Base-by-base conservation (phyloP, 306 rosid genomes). In the Casuarina cunninghamiana region DNA sequence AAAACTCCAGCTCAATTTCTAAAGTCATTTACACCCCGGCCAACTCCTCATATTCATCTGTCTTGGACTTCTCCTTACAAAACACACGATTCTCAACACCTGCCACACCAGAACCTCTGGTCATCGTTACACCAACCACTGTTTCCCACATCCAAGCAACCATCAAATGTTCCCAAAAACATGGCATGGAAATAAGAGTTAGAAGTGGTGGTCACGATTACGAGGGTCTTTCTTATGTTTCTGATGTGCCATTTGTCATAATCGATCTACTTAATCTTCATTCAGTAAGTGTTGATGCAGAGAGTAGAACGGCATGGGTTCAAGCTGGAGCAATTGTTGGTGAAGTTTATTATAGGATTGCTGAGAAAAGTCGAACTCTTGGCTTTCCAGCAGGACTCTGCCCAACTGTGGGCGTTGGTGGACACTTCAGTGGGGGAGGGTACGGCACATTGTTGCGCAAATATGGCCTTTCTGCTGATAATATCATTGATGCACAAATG, bases 371-470 rank as follows among this genome's bases (percentile, higher is more conserved):
- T 50, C 50, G 10, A 41, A 72, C 48, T 48, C 65, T 61, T 19
- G 82, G 78, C 62, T 79, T 79, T 38, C 82, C 74, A 5, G 82
- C 49, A 0, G 82, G 78, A 57, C 53, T 62, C 63, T 79, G 74
- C 46, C 77, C 82, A 0, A 79, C 82, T 0, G 48, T 79, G 2
- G 82, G 82, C 1, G 73, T 73, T 0, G 78, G 82, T 10, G 82
- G 82, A 8, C 78, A 72, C 68, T 50, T 79, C 16, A 79, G 78
- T 3, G 78, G 82, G 0, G 82, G 78, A 0, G 82, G 74, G 15
- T 73, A 87, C 53, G 97, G 97, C 41, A 57, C 84, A 15, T 58
- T 89, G 85, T 75, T 90, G 89, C 83, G 97, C 77, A 86, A 88
- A 77, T 89, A 80, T 76, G 97, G 96, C 1, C 87, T 90, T 5